These are phyloP conservation scores for Neurospora pannonica DNA, from an alignment of 495 filamentous ascomycete species.

Conservation along the genomic window DNA sequence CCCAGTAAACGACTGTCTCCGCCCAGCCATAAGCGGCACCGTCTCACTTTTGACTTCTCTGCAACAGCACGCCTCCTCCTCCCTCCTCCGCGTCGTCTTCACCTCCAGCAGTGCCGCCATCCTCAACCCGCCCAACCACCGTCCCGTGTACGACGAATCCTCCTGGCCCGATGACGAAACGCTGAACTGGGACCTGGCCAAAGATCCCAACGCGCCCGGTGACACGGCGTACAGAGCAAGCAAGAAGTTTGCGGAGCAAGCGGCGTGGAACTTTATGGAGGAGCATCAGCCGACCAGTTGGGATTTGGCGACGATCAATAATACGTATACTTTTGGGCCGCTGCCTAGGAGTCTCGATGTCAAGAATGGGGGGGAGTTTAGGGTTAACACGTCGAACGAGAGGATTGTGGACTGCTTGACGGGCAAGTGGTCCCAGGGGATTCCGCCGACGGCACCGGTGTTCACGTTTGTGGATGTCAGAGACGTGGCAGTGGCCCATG, in stretches of 20 bases:
- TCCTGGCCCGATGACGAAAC: constrained; percentile 19
- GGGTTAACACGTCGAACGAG: constrained; percentile 39
- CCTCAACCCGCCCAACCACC: constrained; percentile 25
- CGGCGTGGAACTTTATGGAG: constrained; percentile 34
- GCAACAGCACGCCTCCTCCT: constrained; percentile 16
- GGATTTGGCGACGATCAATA: constrained; percentile 34
- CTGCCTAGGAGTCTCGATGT: constrained; percentile 23
- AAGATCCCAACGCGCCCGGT: constrained; percentile 3
- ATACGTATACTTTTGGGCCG: constrained; percentile 37
- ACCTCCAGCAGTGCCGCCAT: constrained; percentile 38
- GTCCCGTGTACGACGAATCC: constrained; percentile 29
- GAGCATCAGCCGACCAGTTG: constrained; percentile 22
- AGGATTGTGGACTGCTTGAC: constrained; percentile 31
- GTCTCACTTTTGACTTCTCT: constrained; percentile 30
- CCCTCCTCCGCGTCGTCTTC: constrained; percentile 33
- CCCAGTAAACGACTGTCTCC: constrained; percentile 28
- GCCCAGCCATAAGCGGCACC: constrained; percentile 36
- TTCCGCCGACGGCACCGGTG: constrained; percentile 30
- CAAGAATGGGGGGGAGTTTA: neutral
- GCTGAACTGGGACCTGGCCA: constrained; percentile 27
- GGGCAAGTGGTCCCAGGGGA: constrained; percentile 19
- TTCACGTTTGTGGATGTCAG: constrained; percentile 42
- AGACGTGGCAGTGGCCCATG: constrained; percentile 37
- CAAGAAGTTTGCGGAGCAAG: constrained; percentile 38
- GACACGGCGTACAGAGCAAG: constrained; percentile 27